Percentiles rank a stretch among this genome's conserved stretches.
Evolutionary conservation across 192 early-diverging fungal genomes (phyloP).

Genomic region (Backusella liffmaniae): DNA sequence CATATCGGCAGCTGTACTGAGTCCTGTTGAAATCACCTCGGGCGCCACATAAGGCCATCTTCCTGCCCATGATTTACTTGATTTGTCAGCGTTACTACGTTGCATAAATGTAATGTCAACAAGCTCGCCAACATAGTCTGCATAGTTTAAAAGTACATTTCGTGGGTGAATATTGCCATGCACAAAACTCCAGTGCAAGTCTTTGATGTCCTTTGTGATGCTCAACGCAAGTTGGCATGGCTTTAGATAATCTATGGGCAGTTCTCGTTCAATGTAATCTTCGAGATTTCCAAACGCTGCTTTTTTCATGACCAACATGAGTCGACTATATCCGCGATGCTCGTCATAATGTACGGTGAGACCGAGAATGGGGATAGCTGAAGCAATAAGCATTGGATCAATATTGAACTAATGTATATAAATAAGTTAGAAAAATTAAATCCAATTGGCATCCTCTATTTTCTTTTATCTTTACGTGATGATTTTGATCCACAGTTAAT

Average conservation of each 20-base stretch:
- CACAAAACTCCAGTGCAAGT: slow-evolving; percentile 30
- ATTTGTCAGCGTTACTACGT: background rate
- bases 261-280: slow-evolving; percentile 13
- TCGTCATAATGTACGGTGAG: slow-evolving; percentile 26
- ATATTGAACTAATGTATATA: slow-evolving; percentile 12
- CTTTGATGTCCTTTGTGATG: slow-evolving; percentile 26
- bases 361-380: slow-evolving; percentile 18
- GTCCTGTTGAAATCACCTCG: slow-evolving; percentile 18
- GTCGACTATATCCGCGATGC: slow-evolving; percentile 12
- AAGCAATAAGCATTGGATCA: slow-evolving; percentile 11
- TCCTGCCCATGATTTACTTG: slow-evolving; percentile 10
- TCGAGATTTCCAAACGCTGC: slow-evolving; percentile 31
- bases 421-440: background rate
- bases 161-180: slow-evolving; percentile 32
- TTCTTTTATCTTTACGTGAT: slow-evolving; percentile 12
- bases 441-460: background rate
- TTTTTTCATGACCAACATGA: slow-evolving; percentile 33
- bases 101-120: slow-evolving; percentile 31
- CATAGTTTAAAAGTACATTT: slow-evolving; percentile 31
- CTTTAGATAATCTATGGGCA: slow-evolving; percentile 21
- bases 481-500: slow-evolving; percentile 21
- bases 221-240: slow-evolving; percentile 14
- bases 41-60: slow-evolving; percentile 31
- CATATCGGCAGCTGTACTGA: slow-evolving; percentile 21
- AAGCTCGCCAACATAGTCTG: slow-evolving; percentile 16